Base-by-base conservation (phyloP, 495 filamentous ascomycete species). In the Xeromyces bisporus region DNA sequence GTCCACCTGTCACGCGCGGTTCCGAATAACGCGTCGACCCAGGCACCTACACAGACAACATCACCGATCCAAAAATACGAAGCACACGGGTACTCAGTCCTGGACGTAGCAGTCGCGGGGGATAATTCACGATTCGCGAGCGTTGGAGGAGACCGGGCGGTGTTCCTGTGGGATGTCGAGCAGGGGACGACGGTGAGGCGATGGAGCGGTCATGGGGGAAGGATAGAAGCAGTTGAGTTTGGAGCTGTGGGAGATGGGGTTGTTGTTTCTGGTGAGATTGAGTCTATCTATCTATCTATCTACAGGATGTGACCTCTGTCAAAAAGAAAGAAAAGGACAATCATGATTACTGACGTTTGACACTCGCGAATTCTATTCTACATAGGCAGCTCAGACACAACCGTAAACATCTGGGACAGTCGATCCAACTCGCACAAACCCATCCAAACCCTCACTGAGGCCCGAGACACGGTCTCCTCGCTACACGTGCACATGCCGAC, bases 161-260 rank as follows among this genome's bases (percentile, higher is more conserved):
- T 92, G 3, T 92, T 93, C 46, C 66, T 92, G 11, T 97, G 89
- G 89, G 89, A 97, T 56, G 89, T 94, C 0, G 56, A 72, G 3
- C 76, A 77, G 3, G 82, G 76, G 6, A 56, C 58, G 41, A 93
- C 87, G 0, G 46, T 77, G 10, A 65, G 75, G 17, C 65, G 87
- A 18, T 91, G 85, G 61, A 63, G 60, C 17, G 81, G 76, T 3
- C 83, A 91, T 55, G 61, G 58, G 23, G 67, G 68, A 11, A 57
- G 82, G 15, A 61, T 97, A 20, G 91, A 96, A 50, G 54, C 64
- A 9, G 80, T 86, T 2, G 56, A 62, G 18, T 93, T 92, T 42
- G 83, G 67, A 0, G 85, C 82, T 8, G 65, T 66, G 11, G 82
- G 77, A 8, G 60, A 63, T 39, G 56, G 56, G 2, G 64, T 93